Conservation (phyloP, 352 stramenopile genomes). For the Phytopythium aichiense region DNA sequence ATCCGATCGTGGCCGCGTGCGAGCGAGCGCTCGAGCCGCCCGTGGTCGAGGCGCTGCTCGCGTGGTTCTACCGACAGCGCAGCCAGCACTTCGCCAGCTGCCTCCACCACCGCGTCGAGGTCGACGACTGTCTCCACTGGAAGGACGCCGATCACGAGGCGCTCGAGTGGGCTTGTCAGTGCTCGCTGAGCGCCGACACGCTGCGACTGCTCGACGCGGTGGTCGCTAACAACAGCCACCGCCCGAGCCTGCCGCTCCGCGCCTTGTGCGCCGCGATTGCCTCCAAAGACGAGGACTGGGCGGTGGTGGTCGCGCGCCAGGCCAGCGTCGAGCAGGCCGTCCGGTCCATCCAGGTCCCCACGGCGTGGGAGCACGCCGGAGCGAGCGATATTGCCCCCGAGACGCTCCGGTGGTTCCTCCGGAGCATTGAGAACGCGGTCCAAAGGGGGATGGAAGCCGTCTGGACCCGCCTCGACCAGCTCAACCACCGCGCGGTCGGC, state of each 20-base stretch:
- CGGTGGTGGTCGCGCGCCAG: background rate
- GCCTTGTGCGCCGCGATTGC: background rate
- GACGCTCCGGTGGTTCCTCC: background rate
- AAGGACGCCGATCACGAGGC: background rate
- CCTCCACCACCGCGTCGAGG: background rate
- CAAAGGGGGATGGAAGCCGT: background rate
- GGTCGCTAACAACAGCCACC: background rate
- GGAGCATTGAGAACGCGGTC: background rate
- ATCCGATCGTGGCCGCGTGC: background rate
- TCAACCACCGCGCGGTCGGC: background rate
- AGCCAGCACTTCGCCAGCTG: background rate
- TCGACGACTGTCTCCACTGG: background rate
- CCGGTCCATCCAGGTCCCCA: background rate
- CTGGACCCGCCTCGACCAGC: background rate
- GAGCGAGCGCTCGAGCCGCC: background rate
- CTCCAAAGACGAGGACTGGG: slow-evolving; percentile 5
- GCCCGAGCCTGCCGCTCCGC: background rate
- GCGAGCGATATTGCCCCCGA: background rate
- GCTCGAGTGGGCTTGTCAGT: slow-evolving; percentile 2
- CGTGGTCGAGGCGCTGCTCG: slow-evolving; percentile 1
- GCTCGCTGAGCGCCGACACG: background rate
- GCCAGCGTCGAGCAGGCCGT: background rate
- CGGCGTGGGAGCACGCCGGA: background rate
- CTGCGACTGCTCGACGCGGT: slow-evolving; percentile 1
- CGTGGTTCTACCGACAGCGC: slow-evolving; percentile 7